Evolutionary conservation across 495 filamentous ascomycete genomes (phyloP), one percentile per base, ranked within the genome.

Genomic region (Penicillium arizonense): DNA sequence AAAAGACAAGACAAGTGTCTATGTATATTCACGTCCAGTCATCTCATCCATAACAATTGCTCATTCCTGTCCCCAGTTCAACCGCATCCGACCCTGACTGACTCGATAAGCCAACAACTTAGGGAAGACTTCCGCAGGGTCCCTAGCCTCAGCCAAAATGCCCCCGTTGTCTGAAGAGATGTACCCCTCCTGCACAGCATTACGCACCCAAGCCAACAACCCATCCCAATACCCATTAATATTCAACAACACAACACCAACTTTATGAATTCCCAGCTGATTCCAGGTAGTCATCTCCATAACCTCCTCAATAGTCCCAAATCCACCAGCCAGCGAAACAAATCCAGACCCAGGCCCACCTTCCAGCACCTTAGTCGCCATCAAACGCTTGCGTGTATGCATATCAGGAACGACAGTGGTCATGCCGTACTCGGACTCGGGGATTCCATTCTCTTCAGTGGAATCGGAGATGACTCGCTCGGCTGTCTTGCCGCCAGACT

Each of bases 271-370:
- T 1, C 95, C 94, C 50, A 98, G 69, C 72, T 97, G 94, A 69
- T 97, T 97, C 94, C 94, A 98, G 11, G 94, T 97, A 28, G 86
- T 87, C 49, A 96, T 87, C 80, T 98, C 94, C 75, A 97, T 93
- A 48, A 97, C 75, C 77, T 98, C 94, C 73, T 98, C 94, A 64
- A 97, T 77, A 6, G 95, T 97, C 10, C 94, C 94, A 70, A 91
- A 97, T 0, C 94, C 94, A 16, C 94, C 94, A 44, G 82, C 84
- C 61, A 98, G 72, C 21, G 92, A 90, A 20, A 97, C 82, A 77
- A 98, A 98, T 8, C 95, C 95, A 51, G 83, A 84, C 3, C 91
- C 91, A 0, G 83, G 82, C 0, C 89, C 91, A 5, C 91, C 91
- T 44, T 84, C 77, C 8, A 93, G 75, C 4, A 96, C 90, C 67